A percentile compares a stretch with the other conserved stretches of the same genome.
Evolutionary conservation across 768 basidiomycete species (phyloP).

Genomic region (Termitomyces sp.): DNA sequence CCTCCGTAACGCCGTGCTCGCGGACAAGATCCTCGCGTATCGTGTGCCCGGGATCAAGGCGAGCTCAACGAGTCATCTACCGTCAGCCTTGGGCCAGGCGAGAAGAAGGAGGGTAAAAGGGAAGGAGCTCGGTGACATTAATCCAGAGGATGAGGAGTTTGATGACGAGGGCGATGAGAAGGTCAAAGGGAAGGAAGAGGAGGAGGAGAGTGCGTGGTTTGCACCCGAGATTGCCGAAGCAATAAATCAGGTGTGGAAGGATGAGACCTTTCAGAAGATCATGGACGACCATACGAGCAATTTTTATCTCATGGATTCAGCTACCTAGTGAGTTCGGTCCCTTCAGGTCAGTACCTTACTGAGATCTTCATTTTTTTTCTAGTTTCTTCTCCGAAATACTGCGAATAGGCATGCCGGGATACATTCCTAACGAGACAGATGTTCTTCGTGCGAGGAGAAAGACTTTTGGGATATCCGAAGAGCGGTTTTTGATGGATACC

Average conservation of each 20-base stretch:
- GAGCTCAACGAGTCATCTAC: slow-evolving; percentile 26
- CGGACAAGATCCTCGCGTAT: slow-evolving; percentile 19
- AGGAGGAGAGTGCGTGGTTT: slow-evolving; percentile 23
- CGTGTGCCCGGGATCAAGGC: slow-evolving; percentile 43
- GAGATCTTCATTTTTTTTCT: background rate
- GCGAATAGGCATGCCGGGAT: slow-evolving; percentile 71
- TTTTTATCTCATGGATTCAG: slow-evolving; percentile 96
- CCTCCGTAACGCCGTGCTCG: slow-evolving; percentile 44
- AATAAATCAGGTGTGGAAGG: slow-evolving; percentile 62
- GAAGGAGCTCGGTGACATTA: slow-evolving; percentile 7
- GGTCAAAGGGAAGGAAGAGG: background rate
- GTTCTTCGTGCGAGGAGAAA: slow-evolving; percentile 80
- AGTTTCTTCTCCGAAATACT: slow-evolving; percentile 84
- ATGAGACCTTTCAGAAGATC: slow-evolving; percentile 52
- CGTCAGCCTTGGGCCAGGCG: background rate
- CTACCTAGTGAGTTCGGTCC: slow-evolving; percentile 60
- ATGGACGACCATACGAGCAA: slow-evolving; percentile 57
- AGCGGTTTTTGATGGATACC: slow-evolving; percentile 64
- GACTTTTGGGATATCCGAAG: slow-evolving; percentile 89
- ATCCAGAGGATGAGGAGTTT: background rate
- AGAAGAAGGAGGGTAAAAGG: background rate
- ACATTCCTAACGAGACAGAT: slow-evolving; percentile 80
- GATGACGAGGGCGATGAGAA: background rate
- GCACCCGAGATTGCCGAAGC: slow-evolving; percentile 60
- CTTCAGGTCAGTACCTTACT: background rate